Conservation (phyloP, 1,284 basidiomycete genomes). For the Sporisorium iseilematis-ciliati region DNA sequence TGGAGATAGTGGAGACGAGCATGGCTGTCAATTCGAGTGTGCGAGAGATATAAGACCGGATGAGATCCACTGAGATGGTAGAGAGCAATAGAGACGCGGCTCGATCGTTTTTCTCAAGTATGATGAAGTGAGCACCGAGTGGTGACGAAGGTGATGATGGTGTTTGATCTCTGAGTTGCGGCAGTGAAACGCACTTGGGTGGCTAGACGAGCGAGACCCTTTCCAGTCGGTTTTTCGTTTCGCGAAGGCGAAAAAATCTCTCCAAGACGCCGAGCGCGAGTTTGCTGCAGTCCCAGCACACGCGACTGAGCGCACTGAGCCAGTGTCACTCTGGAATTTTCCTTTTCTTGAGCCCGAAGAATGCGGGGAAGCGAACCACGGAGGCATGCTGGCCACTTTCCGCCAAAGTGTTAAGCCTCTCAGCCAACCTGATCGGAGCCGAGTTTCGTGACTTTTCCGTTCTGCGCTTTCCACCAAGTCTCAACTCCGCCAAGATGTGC, state of each 20-base stretch:
- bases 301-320: not conserved
- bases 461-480: not conserved
- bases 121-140: not conserved
- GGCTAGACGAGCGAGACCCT: not conserved
- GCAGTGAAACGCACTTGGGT: not conserved
- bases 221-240: not conserved
- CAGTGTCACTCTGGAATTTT: slow-evolving; percentile 19
- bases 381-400: slow-evolving; percentile 6
- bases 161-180: not conserved
- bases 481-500: not conserved
- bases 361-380: slow-evolving; percentile 40
- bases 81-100: not conserved
- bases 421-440: not conserved
- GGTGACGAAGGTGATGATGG: not conserved
- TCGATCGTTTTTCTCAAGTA: not conserved
- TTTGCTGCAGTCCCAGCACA: slow-evolving; percentile 1
- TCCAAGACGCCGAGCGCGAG: slow-evolving; percentile 6
- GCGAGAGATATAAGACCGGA: not conserved
- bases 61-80: not conserved
- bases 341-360: slow-evolving; percentile 8
- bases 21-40: not conserved
- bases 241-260: not conserved
- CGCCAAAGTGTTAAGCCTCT: not conserved
- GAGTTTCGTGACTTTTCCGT: not conserved
- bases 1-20: slow-evolving; percentile 4